phyloP scores from a whole-genome alignment of 2,329 filamentous ascomycete species.

The Neofusicoccum ribis region DNA sequence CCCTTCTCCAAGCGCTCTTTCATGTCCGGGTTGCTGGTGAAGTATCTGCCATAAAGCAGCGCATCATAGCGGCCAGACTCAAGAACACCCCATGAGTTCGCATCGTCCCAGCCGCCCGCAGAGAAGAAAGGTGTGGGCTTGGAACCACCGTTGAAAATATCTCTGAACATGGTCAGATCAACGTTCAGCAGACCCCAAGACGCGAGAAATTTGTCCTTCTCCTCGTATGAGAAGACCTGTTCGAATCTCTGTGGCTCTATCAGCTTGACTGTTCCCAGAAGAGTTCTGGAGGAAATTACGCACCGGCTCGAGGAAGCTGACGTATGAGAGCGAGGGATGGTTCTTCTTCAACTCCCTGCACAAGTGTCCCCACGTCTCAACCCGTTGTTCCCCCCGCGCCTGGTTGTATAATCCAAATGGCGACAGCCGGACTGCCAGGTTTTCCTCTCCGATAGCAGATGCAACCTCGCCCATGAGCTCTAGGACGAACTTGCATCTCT shows the following conservation, averaged over 20 bases:
- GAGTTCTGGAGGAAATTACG: not conserved
- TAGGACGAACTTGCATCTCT: slow-evolving; percentile 57
- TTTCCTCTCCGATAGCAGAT: slow-evolving; percentile 35
- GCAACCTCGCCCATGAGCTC: slow-evolving; percentile 48
- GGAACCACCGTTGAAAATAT: slow-evolving; percentile 47
- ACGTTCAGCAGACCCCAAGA: slow-evolving; percentile 51
- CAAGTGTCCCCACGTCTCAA: slow-evolving; percentile 56
- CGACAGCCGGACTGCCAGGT: slow-evolving; percentile 34
- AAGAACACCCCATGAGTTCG: slow-evolving; percentile 52
- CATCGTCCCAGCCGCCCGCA: slow-evolving; percentile 56
- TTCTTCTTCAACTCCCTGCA: slow-evolving; percentile 50
- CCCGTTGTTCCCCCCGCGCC: slow-evolving; percentile 49
- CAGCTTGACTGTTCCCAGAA: not conserved
- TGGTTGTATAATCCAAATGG: slow-evolving; percentile 54
- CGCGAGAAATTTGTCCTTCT: slow-evolving; percentile 52
- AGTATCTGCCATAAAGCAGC: slow-evolving; percentile 47
- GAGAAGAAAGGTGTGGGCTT: slow-evolving; percentile 54
- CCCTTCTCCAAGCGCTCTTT: slow-evolving; percentile 44
- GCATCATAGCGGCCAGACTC: slow-evolving; percentile 43
- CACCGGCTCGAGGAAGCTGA: slow-evolving; percentile 57
- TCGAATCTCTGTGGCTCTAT: slow-evolving; percentile 43
- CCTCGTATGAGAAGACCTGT: slow-evolving; percentile 50
- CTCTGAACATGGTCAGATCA: slow-evolving; percentile 49
- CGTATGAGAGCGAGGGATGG: slow-evolving; percentile 51
- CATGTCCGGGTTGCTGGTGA: slow-evolving; percentile 50